Evolutionary conservation across 805 yeast species (phyloP).

Genomic region (Saccharomycopsis amapae): DNA sequence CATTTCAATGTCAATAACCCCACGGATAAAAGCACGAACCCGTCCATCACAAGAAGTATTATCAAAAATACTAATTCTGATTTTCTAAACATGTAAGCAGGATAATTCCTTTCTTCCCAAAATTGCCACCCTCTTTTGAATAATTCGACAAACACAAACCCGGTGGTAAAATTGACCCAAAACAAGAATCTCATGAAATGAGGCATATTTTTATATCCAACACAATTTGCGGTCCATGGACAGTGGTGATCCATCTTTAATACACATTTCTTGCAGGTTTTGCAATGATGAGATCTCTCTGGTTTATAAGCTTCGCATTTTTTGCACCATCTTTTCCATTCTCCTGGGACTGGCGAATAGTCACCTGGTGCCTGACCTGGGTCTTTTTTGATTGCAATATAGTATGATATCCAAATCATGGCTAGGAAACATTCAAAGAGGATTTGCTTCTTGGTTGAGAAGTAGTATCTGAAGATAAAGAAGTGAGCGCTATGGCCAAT

Average conservation of each 20-base stretch:
- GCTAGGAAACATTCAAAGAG: constrained; percentile 41
- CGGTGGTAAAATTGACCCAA: constrained; percentile 53
- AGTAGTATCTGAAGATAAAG: constrained; percentile 43
- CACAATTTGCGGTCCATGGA: constrained; percentile 92
- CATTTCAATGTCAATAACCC: constrained; percentile 56
- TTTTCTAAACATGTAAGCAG: constrained; percentile 47
- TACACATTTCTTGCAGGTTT: constrained; percentile 63
- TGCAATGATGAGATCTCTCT: constrained; percentile 81
- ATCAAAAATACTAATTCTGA: constrained; percentile 49
- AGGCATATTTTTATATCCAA: constrained; percentile 71
- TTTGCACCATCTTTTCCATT: constrained; percentile 36
- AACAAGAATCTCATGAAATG: constrained; percentile 71
- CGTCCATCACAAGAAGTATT: constrained; percentile 44
- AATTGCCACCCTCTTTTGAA: constrained; percentile 34
- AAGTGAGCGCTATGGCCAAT: constrained; percentile 59
- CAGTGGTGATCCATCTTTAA: constrained; percentile 87
- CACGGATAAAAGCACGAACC: constrained; percentile 57
- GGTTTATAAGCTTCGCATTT: constrained; percentile 74
- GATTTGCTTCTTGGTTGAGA: constrained; percentile 35
- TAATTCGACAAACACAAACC: constrained; percentile 39
- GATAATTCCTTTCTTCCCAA: constrained; percentile 44
- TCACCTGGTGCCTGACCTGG: constrained; percentile 65
- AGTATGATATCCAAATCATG: constrained; percentile 70
- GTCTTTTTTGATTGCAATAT: constrained; percentile 51
- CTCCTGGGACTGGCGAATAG: constrained; percentile 25